A percentile compares a stretch with the other conserved stretches of the same genome.
Evolutionary conservation across 305 asterid species (phyloP).

Genomic region (Solanum hybrid): DNA sequence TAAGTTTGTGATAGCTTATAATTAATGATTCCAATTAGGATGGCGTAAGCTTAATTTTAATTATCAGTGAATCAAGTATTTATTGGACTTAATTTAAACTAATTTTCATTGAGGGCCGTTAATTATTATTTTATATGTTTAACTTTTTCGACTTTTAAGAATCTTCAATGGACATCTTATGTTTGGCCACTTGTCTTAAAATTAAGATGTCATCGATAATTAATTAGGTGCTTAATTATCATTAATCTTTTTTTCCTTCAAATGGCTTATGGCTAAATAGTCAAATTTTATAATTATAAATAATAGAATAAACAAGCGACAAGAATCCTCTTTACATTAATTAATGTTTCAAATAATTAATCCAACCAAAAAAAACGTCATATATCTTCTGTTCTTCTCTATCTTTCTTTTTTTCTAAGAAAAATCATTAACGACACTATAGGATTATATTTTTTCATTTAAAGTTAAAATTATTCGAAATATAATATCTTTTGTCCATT

Average conservation of each 20-base stretch:
- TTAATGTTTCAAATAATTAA: neutral
- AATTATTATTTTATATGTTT: neutral
- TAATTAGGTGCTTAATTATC: neutral
- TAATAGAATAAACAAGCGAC: neutral
- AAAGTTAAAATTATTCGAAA: neutral
- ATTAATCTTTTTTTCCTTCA: neutral
- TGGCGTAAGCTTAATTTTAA: neutral
- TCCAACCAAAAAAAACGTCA: neutral
- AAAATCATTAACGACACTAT: neutral
- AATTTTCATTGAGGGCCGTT: neutral
- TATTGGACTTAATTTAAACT: neutral
- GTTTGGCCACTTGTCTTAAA: constrained; percentile 1
- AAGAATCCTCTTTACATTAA: neutral
- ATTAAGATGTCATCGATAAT: neutral
- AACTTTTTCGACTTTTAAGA: neutral
- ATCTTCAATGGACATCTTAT: constrained; percentile 2
- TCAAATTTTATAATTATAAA: neutral
- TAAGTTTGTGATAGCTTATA: neutral
- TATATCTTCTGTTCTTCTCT: neutral
- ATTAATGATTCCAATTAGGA: neutral
- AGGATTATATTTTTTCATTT: neutral
- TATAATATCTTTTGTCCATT: neutral
- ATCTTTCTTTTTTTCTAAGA: neutral
- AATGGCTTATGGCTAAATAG: neutral
- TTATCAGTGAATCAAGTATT: neutral